Evolutionary conservation across 441 rosid species (phyloP).

Genomic region (Kokia cookei): DNA sequence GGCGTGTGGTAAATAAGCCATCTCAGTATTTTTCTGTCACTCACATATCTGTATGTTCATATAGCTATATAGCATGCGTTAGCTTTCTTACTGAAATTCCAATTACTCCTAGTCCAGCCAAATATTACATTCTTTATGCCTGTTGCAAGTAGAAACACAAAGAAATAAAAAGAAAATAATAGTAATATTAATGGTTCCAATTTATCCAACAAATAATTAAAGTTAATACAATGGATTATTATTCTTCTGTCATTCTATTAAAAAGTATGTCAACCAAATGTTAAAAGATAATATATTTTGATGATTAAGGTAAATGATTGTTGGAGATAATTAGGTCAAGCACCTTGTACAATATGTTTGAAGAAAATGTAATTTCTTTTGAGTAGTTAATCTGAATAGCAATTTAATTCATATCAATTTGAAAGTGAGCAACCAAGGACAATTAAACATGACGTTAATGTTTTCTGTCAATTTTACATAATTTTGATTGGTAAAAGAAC

Average conservation of each 20-base stretch:
- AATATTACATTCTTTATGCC: background rate
- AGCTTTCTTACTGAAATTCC: background rate
- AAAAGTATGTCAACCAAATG: background rate
- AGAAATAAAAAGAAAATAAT: background rate
- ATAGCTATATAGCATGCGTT: background rate
- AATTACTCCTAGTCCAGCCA: background rate
- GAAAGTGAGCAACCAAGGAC: background rate
- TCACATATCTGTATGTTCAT: background rate
- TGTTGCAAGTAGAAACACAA: background rate
- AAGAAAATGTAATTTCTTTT: background rate
- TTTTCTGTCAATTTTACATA: background rate
- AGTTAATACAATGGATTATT: background rate
- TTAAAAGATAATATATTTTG: background rate
- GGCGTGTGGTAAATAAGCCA: constrained; percentile 51
- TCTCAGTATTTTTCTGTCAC: background rate
- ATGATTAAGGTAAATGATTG: background rate
- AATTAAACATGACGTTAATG: background rate
- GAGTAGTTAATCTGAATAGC: background rate
- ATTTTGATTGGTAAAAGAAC: background rate
- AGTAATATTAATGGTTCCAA: background rate
- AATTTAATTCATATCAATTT: background rate
- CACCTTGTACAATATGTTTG: background rate
- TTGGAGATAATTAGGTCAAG: background rate
- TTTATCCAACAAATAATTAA: background rate
- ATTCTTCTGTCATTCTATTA: background rate